Evolutionary conservation across 495 filamentous ascomycete genomes (phyloP), one percentile per base, ranked within the genome.

Genomic region (Barbatosphaeria neglecta): DNA sequence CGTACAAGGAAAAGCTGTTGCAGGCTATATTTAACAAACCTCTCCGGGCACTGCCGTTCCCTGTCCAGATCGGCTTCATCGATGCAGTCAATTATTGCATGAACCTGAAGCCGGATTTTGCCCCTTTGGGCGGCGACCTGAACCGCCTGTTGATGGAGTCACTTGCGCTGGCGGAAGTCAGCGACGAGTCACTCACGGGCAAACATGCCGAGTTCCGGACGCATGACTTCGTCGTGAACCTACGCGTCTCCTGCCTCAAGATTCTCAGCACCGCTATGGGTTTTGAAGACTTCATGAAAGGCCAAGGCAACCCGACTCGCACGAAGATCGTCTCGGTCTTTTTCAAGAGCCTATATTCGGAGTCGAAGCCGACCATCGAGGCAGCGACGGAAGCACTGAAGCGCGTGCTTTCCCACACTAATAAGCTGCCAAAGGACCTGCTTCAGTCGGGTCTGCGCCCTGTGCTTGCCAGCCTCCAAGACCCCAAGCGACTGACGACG

Each of bases 71-170:
- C 56, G 93, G 92, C 9, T 97, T 90, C 59, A 94, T 99, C 52
- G 92, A 97, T 61, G 93, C 90, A 6, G 88, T 99, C 52, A 92
- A 86, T 0, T 97, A 89, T 61, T 93, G 87, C 62, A 74, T 99
- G 64, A 78, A 82, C 22, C 69, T 97, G 22, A 86, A 90, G 52
- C 78, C 83, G 37, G 83, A 89, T 45, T 87, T 96, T 44, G 75
- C 97, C 18, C 75, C 81, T 13, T 94, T 96, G 60, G 90, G 95
- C 55, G 90, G 96, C 38, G 76, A 86, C 47, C 76, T 96, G 19
- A 93, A 87, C 53, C 78, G 93, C 4, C 69, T 99, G 37, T 75
- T 99, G 51, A 81, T 90, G 73, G 93, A 99, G 61, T 87, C 90
- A 11, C 70, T 97, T 22, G 90, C 88, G 0, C 71, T 97, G 39